Conservation (phyloP, 139 green algal species). For the Trebouxia sp. region DNA sequence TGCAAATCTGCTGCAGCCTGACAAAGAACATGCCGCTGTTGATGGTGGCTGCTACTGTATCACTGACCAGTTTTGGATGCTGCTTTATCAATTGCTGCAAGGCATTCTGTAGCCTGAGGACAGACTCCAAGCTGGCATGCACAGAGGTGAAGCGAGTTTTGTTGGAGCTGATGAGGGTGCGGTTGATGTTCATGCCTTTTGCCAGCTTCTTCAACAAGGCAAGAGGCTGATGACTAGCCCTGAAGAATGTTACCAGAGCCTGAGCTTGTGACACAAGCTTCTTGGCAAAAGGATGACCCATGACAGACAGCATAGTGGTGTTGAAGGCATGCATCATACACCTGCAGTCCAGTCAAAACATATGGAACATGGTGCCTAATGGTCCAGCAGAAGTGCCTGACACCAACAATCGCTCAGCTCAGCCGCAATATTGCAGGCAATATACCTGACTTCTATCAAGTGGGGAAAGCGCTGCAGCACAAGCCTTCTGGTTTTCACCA, state of each 20-base stretch:
- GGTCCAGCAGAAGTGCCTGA: too few species aligned
- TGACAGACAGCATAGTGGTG: too few species aligned
- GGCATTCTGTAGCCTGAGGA: too few species aligned
- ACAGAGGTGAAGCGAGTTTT: not conserved
- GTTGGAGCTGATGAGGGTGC: not conserved
- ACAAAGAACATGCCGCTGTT: too few species aligned
- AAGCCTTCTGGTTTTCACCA: not conserved
- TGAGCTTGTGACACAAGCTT: not conserved
- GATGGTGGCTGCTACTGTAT: too few species aligned
- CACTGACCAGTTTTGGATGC: too few species aligned
- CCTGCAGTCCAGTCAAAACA: not conserved
- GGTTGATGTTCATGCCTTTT: not conserved
- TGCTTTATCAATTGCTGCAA: too few species aligned
- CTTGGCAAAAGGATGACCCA: not conserved
- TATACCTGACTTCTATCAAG: not conserved
- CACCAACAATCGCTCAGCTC: too few species aligned
- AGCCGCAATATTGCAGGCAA: too few species aligned
- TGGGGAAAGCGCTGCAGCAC: not conserved
- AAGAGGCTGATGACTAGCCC: not conserved
- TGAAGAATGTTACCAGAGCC: not conserved
- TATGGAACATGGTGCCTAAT: too few species aligned
- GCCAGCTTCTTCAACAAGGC: not conserved
- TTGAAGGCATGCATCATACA: conserved; percentile 16
- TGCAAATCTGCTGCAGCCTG: too few species aligned
- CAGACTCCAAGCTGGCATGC: too few species aligned